A percentile compares a stretch with the other conserved stretches of the same genome.
These are phyloP conservation scores for Mariannaea elegans DNA, from an alignment of 2,329 filamentous ascomycete genomes.

Conservation along the genomic window DNA sequence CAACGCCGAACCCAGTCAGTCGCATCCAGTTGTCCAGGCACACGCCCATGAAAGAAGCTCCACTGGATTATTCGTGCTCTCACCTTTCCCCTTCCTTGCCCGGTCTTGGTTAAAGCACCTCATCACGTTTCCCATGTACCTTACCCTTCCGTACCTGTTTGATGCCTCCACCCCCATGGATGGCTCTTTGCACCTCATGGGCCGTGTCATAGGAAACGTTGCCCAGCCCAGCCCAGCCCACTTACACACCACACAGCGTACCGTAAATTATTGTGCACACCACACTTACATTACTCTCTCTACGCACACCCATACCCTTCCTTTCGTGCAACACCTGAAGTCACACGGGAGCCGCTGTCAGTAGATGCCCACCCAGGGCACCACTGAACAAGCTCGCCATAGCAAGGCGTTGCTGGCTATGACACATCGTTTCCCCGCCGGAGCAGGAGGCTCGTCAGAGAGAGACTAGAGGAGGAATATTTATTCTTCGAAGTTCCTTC, in stretches of 20 bases:
- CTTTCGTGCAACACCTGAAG: slow-evolving; percentile 17
- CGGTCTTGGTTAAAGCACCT: slow-evolving; percentile 19
- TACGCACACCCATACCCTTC: slow-evolving; percentile 8
- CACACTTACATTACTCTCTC: slow-evolving; percentile 31
- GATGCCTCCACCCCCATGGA: slow-evolving; percentile 1
- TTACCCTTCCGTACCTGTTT: background rate
- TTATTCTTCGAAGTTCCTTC: slow-evolving; percentile 39
- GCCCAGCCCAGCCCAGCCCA: background rate
- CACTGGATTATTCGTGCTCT: slow-evolving; percentile 2
- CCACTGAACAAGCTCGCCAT: slow-evolving; percentile 43
- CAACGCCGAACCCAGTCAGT: background rate
- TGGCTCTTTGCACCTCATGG: background rate
- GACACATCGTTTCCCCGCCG: slow-evolving; percentile 39
- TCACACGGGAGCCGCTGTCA: slow-evolving; percentile 37
- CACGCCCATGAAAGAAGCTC: slow-evolving; percentile 10
- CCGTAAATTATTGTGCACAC: slow-evolving; percentile 17
- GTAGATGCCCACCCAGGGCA: slow-evolving; percentile 31
- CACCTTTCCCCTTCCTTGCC: background rate
- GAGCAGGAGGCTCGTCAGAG: slow-evolving; percentile 27
- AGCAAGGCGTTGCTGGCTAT: slow-evolving; percentile 38
- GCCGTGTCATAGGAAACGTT: background rate
- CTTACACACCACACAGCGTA: slow-evolving; percentile 4
- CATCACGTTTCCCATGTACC: slow-evolving; percentile 15
- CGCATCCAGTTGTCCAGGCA: slow-evolving; percentile 19
- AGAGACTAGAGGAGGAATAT: slow-evolving; percentile 30